phyloP scores from a whole-genome alignment of 768 basidiomycete species.

The Gloeopeniophorella convolvens region DNA sequence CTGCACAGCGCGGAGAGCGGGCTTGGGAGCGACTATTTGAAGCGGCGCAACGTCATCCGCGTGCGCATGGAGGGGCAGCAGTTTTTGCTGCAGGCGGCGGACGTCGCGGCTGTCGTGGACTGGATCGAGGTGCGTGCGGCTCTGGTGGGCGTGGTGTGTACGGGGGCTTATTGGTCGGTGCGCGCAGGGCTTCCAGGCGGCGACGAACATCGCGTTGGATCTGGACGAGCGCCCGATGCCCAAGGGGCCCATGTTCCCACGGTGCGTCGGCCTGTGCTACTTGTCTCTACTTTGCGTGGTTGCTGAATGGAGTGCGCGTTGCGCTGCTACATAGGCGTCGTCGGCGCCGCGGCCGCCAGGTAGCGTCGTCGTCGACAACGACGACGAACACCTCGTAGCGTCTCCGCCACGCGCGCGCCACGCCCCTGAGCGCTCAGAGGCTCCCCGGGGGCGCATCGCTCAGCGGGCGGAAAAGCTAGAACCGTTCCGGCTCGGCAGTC shows the following conservation, averaged over 20 bases:
- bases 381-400: not conserved
- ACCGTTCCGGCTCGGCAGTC: too few species aligned
- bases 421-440: not conserved
- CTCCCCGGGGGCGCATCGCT: too few species aligned
- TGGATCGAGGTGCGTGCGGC: conserved; percentile 81
- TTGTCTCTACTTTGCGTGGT: not conserved
- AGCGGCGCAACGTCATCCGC: conserved; percentile 90
- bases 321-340: conserved; percentile 9
- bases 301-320: not conserved
- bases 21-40: conserved; percentile 89
- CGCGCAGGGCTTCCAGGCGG: conserved; percentile 79
- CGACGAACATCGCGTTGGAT: conserved; percentile 87
- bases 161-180: conserved; percentile 4
- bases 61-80: conserved; percentile 93
- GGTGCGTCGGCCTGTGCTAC: conserved; percentile 39
- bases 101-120: conserved; percentile 78
- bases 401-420: not conserved
- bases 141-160: not conserved
- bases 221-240: conserved; percentile 92
- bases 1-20: conserved; percentile 92
- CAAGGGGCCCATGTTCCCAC: conserved; percentile 77
- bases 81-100: conserved; percentile 85
- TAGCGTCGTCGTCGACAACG: not conserved
- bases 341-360: conserved; percentile 11
- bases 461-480: too few species aligned